Conservation (phyloP, 1,284 basidiomycete species). For the Malassezia psittaci region DNA sequence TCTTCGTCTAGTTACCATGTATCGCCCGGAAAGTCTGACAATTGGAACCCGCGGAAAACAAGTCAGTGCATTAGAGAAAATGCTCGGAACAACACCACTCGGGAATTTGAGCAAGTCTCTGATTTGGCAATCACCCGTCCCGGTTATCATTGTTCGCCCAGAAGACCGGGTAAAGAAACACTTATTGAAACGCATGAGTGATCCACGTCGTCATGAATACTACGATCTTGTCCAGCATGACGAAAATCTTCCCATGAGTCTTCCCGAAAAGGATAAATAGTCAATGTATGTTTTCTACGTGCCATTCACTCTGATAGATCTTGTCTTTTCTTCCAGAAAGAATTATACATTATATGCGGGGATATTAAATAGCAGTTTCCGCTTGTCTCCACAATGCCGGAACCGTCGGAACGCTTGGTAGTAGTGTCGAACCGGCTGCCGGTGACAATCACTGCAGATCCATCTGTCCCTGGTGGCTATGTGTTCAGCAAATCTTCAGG, state of each 20-base stretch:
- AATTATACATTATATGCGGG: neutral
- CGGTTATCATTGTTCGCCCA: conserved; percentile 44
- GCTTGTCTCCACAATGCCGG: conserved; percentile 6
- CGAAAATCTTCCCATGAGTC: conserved; percentile 30
- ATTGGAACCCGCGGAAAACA: conserved; percentile 72
- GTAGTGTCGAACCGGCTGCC: conserved; percentile 92
- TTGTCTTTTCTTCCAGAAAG: neutral
- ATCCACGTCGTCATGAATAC: conserved; percentile 42
- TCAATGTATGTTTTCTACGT: neutral
- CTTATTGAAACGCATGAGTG: conserved; percentile 39
- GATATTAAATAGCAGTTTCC: neutral
- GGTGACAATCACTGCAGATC: conserved; percentile 46
- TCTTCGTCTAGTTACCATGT: conserved; percentile 67
- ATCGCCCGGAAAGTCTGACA: conserved; percentile 85
- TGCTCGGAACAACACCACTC: conserved; percentile 40
- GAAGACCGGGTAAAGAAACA: conserved; percentile 45
- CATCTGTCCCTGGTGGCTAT: conserved; percentile 39
- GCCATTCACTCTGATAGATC: no score
- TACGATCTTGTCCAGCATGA: conserved; percentile 33
- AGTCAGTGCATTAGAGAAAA: conserved; percentile 40
- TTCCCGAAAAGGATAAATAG: neutral
- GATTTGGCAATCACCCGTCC: conserved; percentile 41
- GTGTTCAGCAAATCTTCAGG: conserved; percentile 42
- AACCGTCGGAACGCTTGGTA: conserved; percentile 57
- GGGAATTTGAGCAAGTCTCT: conserved; percentile 35